phyloP scores from a whole-genome alignment of 2,329 filamentous ascomycete genomes.

The Aspergillus amoenus region DNA sequence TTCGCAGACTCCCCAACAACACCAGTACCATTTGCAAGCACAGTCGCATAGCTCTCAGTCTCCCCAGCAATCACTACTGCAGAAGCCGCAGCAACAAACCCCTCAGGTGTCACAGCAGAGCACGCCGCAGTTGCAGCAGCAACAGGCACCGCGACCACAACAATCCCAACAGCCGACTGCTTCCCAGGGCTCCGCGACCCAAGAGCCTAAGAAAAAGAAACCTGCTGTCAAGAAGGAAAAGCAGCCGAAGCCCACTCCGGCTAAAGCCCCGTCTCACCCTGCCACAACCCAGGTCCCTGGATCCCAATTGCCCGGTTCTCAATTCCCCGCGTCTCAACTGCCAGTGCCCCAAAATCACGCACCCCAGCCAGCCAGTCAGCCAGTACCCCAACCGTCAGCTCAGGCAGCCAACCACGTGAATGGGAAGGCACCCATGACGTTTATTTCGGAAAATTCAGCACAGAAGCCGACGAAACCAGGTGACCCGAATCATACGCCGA shows the following conservation, averaged over 20 bases:
- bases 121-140: slow-evolving; percentile 8
- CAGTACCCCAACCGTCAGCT: neutral
- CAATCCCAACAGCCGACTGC: slow-evolving; percentile 8
- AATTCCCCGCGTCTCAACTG: neutral
- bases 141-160: neutral
- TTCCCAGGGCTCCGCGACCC: slow-evolving; percentile 3
- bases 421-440: slow-evolving; percentile 13
- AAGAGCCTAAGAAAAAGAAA: slow-evolving; percentile 12
- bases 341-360: neutral
- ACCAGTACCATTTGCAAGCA: slow-evolving; percentile 17
- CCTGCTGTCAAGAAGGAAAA: slow-evolving; percentile 10
- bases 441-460: slow-evolving; percentile 9
- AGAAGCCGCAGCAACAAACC: slow-evolving; percentile 15
- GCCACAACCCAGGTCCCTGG: neutral
- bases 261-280: slow-evolving; percentile 4
- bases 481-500: slow-evolving; percentile 12
- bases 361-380: neutral
- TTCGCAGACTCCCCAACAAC: slow-evolving; percentile 9
- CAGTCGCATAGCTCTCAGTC: slow-evolving; percentile 11
- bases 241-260: slow-evolving; percentile 6
- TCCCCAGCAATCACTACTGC: slow-evolving; percentile 8
- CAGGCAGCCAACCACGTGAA: slow-evolving; percentile 12
- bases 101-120: slow-evolving; percentile 19
- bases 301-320: neutral
- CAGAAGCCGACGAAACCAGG: slow-evolving; percentile 6